Base-by-base conservation (phyloP, 768 basidiomycete genomes). In the Collybia sp. region DNA sequence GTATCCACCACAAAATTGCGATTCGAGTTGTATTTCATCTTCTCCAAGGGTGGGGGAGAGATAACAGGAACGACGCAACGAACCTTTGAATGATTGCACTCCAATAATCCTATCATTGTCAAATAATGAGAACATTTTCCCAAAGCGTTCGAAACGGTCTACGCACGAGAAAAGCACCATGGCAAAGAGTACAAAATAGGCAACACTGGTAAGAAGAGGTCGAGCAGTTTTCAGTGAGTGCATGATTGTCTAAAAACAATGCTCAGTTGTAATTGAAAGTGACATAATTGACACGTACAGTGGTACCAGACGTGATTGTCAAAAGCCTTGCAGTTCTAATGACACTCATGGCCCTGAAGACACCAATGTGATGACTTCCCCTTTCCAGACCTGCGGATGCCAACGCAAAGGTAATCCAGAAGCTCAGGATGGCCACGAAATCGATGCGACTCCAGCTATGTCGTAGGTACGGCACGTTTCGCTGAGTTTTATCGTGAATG, bases 401-500 rank as follows among this genome's bases (percentile, higher is more conserved):
- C 45, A 98, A 71, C 0, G 59, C 64, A 58, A 97, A 94, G 8
- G 77, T 72, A 43, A 89, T 76, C 94, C 94, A 98, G 63, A 93
- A 97, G 51, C 81, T 76, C 11, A 86, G 53, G 38, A 97, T 80
- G 1, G 95, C 91, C 37, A 97, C 65, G 52, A 87, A 81, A 61
- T 98, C 95, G 45, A 96, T 86, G 42, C 93, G 71, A 56, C 79
- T 87, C 93, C 93, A 97, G 45, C 88, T 88, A 58, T 97, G 93
- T 8, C 95, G 77, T 1, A 98, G 73, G 61, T 92, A 98, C 0
- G 95, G 93, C 2, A 93, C 72, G 51, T 86, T 83, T 30, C 82
- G 71, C 19, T 68, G 66, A n/a, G 80, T 75, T 52, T 80, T 79
- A 44, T 76, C 70, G 49, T 73, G 77, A 0, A 76, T 66, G 50